Conservation (phyloP, 805 yeast species). For the Candida taoyuanica region DNA sequence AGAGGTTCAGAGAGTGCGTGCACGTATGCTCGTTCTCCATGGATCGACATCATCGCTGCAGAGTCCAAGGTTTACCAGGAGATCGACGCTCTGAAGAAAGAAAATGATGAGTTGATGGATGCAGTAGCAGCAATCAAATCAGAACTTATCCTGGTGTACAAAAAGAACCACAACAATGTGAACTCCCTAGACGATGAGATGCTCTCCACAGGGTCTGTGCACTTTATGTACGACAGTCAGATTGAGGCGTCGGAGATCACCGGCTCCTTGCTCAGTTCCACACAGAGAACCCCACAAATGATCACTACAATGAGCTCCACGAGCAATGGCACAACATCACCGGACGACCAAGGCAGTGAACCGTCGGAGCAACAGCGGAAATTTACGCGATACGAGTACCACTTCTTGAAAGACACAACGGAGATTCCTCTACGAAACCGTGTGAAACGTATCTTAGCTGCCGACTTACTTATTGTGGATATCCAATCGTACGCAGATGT, state of each 20-base stretch:
- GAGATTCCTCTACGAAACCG: constrained; percentile 17
- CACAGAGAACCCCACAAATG: neutral
- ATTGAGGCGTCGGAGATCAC: constrained; percentile 4
- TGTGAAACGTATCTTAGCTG: constrained; percentile 8
- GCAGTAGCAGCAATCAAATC: constrained; percentile 14
- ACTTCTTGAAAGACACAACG: constrained; percentile 17
- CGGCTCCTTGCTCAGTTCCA: constrained; percentile 3
- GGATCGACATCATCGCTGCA: constrained; percentile 21
- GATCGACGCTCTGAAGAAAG: constrained; percentile 18
- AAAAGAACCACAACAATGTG: constrained; percentile 13
- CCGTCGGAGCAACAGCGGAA: neutral
- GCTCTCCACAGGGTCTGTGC: constrained; percentile 4
- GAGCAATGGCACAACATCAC: neutral
- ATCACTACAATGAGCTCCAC: too few species aligned
- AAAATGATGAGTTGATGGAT: constrained; percentile 19
- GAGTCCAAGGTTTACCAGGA: constrained; percentile 21
- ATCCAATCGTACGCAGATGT: constrained; percentile 11
- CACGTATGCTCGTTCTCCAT: constrained; percentile 19
- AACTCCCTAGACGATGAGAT: constrained; percentile 10
- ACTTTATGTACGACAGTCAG: constrained; percentile 7
- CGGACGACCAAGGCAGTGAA: neutral
- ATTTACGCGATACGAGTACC: constrained; percentile 13
- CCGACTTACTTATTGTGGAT: constrained; percentile 6
- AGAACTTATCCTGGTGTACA: constrained; percentile 11
- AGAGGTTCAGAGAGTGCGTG: constrained; percentile 13